Evolutionary conservation across 371 early-diverging fungal species (phyloP).

Genomic region (Mortierella sp.): DNA sequence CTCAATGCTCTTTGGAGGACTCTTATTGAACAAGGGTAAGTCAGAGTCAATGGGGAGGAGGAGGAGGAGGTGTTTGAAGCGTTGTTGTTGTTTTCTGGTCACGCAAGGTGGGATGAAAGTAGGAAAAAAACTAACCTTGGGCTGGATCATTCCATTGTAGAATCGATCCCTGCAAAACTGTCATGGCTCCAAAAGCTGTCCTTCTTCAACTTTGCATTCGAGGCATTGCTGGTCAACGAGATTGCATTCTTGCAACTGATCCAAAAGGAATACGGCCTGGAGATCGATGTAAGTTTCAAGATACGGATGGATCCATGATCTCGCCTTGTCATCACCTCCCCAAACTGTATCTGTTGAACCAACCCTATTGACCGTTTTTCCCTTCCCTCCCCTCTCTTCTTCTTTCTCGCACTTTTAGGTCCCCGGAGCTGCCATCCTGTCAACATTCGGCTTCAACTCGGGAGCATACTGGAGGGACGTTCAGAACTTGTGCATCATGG

Average conservation of each 20-base stretch:
- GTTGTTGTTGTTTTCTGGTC: too few relatives aligned
- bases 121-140: too few relatives aligned
- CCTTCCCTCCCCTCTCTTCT: neutral
- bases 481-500: conserved; percentile 68
- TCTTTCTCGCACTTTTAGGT: conserved; percentile 56
- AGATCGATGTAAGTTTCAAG: conserved; percentile 70
- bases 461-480: conserved; percentile 89
- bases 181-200: conserved; percentile 84
- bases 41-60: too few relatives aligned
- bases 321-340: too few relatives aligned
- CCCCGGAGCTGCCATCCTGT: conserved; percentile 86
- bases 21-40: conserved; percentile 82
- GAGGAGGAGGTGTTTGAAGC: too few relatives aligned
- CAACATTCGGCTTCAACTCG: conserved; percentile 91
- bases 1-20: conserved; percentile 92
- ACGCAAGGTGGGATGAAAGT: too few relatives aligned
- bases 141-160: conserved; percentile 45
- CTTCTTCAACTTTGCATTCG: conserved; percentile 91
- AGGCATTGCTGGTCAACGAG: conserved; percentile 91
- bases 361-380: neutral
- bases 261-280: conserved; percentile 83
- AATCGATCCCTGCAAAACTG: conserved; percentile 80
- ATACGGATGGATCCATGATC: too few relatives aligned
- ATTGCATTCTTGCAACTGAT: conserved; percentile 78
- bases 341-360: too few relatives aligned